phyloP scores from a whole-genome alignment of 768 basidiomycete species.

The Boletus pseudopeckii region DNA sequence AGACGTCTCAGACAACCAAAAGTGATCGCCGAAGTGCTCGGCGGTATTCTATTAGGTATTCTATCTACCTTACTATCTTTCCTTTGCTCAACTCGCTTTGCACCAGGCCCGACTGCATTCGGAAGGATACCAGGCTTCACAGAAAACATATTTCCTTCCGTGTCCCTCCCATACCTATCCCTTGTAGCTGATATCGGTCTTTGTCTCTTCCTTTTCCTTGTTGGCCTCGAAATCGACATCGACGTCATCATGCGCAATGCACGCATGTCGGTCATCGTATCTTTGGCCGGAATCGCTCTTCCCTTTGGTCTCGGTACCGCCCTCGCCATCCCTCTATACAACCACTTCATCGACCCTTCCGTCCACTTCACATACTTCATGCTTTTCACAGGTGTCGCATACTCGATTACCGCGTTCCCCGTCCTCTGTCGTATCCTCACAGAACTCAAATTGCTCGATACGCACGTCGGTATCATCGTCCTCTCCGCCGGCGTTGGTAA shows the following conservation, averaged over 20 bases:
- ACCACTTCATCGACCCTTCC: slow-evolving; percentile 51
- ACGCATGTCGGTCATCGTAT: slow-evolving; percentile 62
- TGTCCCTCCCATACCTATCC: slow-evolving; percentile 72
- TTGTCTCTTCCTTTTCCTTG: slow-evolving; percentile 86
- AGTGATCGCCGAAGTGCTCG: slow-evolving; percentile 81
- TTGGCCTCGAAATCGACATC: slow-evolving; percentile 88
- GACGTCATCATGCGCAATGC: slow-evolving; percentile 76
- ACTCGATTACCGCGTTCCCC: slow-evolving; percentile 84
- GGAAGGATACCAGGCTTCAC: slow-evolving; percentile 91
- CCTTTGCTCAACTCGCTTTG: not conserved
- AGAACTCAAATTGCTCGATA: slow-evolving; percentile 88
- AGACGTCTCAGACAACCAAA: slow-evolving; percentile 80
- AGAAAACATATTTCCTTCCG: slow-evolving; percentile 72
- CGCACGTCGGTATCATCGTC: slow-evolving; percentile 88
- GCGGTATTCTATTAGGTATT: slow-evolving; percentile 82
- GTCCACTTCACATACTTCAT: slow-evolving; percentile 86
- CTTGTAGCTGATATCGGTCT: slow-evolving; percentile 89
- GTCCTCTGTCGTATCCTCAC: slow-evolving; percentile 85
- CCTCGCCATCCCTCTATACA: slow-evolving; percentile 52
- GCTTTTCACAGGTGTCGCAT: slow-evolving; percentile 91
- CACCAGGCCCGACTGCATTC: slow-evolving; percentile 47
- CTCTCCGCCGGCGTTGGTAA: slow-evolving; percentile 91
- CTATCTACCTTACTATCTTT: slow-evolving; percentile 33
- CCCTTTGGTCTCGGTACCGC: slow-evolving; percentile 86
- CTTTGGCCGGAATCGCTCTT: slow-evolving; percentile 78